These are phyloP conservation scores for Glonium stellatum DNA, from an alignment of 495 filamentous ascomycete genomes.

Conservation along the genomic window DNA sequence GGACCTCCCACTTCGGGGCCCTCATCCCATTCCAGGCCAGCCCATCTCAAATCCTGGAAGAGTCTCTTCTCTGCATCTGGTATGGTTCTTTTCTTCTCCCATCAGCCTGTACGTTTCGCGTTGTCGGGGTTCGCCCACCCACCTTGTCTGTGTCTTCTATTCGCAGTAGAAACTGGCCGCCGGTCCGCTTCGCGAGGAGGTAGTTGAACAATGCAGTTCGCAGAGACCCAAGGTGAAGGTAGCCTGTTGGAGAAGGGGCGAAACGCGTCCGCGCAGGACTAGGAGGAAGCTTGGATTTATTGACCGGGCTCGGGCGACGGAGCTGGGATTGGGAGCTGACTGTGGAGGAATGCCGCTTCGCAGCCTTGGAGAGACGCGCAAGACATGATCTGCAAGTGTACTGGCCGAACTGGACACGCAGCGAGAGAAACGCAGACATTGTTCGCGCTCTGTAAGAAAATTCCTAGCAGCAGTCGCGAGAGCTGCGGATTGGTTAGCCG, in stretches of 20 bases:
- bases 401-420: not conserved
- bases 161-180: constrained; percentile 85
- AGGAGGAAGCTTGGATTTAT: constrained; percentile 37
- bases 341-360: not conserved
- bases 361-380: constrained; percentile 5
- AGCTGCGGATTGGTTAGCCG: not conserved
- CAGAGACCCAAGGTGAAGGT: constrained; percentile 84
- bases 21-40: constrained; percentile 90
- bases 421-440: not conserved
- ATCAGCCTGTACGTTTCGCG: constrained; percentile 32
- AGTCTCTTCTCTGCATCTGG: constrained; percentile 68
- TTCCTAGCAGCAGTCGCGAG: not conserved
- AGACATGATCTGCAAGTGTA: constrained; percentile 23
- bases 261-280: constrained; percentile 82
- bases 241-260: constrained; percentile 91
- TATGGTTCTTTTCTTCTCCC: constrained; percentile 64
- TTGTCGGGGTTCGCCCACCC: constrained; percentile 16
- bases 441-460: not conserved
- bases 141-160: constrained; percentile 97
- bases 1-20: constrained; percentile 75
- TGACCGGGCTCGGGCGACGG: not conserved
- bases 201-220: constrained; percentile 92
- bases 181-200: constrained; percentile 75
- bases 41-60: constrained; percentile 76
- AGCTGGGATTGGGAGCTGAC: not conserved